Evolutionary conservation across 371 early-diverging fungal species (phyloP), one percentile per base, ranked within the genome.

Genomic region (Rhizopus arrhizus): DNA sequence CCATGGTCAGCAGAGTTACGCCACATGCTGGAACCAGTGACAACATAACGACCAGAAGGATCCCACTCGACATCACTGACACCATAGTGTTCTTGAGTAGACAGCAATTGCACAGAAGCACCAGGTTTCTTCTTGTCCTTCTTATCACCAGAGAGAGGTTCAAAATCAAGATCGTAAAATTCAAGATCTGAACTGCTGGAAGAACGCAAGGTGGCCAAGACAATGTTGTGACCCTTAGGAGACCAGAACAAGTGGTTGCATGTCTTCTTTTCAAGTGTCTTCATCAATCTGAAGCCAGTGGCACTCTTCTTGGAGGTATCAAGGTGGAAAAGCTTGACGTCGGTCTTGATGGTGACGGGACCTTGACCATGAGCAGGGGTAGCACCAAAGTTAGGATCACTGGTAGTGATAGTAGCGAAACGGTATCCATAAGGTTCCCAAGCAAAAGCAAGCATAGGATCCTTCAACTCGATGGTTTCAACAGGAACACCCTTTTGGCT

Each of bases 41-140:
- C 80, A 9, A 97, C 90, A 67, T 89, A 98, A 57, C 99, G 91
- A 65, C 99, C 99, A 10, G 95, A 94, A 15, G 99, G 98, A 72
- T 98, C 98, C 98, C 98, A 98, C 71, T 95, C 96, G 53, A 95
- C 85, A 68, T 97, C 96, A 29, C 96, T 94, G 53, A 91, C 89
- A 73, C 91, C 91, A 74, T 93, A 97, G 75, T 98, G 97, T 73
- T 96, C 97, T 49, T 81, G 83, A 8, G 88, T 75, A 46, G 82
- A 79, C 69, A 96, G 68, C 59, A 90, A 66, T 53, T 85, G 81
- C 53, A 90, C 80, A 53, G 73, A 70, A 9, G 77, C 68, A 58
- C 74, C 80, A 35, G 72, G 60, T 56, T 87, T 84, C 64, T 78
- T 78, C 48, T 81, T 80, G 56, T 84, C 77, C 62, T 77, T 73